These are phyloP conservation scores for Chrysanthemum makinoi DNA, from an alignment of 129 eudicot genomes.

Conservation along the genomic window DNA sequence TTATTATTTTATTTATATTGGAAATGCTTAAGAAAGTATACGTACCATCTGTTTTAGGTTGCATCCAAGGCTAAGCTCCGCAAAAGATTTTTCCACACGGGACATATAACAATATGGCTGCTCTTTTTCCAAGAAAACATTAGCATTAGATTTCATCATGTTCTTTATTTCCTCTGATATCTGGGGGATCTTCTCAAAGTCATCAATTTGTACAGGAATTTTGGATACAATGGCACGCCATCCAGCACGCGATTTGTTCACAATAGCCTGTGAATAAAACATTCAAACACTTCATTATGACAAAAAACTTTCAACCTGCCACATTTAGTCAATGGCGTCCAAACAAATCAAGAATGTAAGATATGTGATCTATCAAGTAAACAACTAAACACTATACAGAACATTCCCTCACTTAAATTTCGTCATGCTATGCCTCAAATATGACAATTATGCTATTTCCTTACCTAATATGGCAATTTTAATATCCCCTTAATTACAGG, in stretches of 20 bases:
- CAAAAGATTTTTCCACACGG: conserved; percentile 66
- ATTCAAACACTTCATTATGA: conserved; percentile 4
- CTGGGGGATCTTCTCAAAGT: conserved; percentile 63
- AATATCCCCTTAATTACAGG: too few species aligned
- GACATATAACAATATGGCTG: conserved; percentile 86
- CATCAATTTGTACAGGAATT: conserved; percentile 66
- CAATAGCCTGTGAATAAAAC: conserved; percentile 63
- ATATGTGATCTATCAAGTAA: conserved; percentile 2
- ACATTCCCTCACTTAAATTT: not conserved
- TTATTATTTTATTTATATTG: not conserved
- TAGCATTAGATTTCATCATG: conserved; percentile 60
- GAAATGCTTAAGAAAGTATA: conserved; percentile 9
- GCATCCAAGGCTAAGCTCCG: conserved; percentile 90
- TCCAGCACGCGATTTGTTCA: conserved; percentile 91
- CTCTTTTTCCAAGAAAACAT: conserved; percentile 80
- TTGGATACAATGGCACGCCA: conserved; percentile 67
- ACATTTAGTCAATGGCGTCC: not conserved
- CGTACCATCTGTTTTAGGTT: conserved; percentile 74
- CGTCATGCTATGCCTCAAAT: not conserved
- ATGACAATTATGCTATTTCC: too few species aligned
- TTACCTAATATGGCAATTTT: too few species aligned
- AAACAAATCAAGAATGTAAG: not conserved
- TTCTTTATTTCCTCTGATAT: conserved; percentile 71
- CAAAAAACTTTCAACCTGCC: conserved; percentile 3
- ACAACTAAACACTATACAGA: too few species aligned